phyloP scores from a whole-genome alignment of 108 stramenopile species.

The Poteriospumella lacustris region DNA sequence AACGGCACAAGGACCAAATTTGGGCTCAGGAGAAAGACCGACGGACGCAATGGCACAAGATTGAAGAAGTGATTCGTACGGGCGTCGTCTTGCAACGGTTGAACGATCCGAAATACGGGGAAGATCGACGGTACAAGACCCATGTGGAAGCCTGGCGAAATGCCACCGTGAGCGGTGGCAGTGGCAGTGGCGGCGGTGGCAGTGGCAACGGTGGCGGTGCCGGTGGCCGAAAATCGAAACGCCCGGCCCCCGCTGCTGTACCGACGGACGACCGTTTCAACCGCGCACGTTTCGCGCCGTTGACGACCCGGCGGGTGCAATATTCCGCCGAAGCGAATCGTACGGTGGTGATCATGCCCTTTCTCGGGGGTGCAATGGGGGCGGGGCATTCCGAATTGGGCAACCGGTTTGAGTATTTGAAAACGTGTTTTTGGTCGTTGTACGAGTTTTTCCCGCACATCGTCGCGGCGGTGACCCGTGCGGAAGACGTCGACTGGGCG shows the following conservation, averaged over 20 bases:
- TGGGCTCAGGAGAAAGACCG: not conserved
- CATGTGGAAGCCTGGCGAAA: not conserved
- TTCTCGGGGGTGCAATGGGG: slow-evolving; percentile 21
- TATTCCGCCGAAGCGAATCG: slow-evolving; percentile 3
- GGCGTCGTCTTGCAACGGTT: slow-evolving; percentile 7
- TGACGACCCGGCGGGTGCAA: not conserved
- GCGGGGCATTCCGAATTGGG: slow-evolving; percentile 24
- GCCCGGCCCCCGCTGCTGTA: too few species aligned
- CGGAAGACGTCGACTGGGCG: slow-evolving; percentile 7
- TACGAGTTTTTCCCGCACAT: slow-evolving; percentile 11
- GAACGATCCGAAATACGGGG: not conserved
- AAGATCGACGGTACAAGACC: not conserved
- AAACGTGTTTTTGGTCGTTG: slow-evolving; percentile 25
- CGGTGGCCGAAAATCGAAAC: too few species aligned
- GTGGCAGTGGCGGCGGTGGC: too few species aligned
- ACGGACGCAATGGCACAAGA: not conserved
- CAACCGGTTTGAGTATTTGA: slow-evolving; percentile 28
- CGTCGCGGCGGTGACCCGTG: not conserved
- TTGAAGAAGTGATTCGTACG: not conserved
- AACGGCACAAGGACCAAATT: not conserved
- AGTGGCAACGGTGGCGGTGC: too few species aligned
- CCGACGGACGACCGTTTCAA: too few species aligned
- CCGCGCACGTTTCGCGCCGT: too few species aligned
- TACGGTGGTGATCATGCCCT: slow-evolving; percentile 25
- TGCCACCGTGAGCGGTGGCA: too few species aligned